Conservation (phyloP, 805 yeast species). For the Suhomyces vadensis region DNA sequence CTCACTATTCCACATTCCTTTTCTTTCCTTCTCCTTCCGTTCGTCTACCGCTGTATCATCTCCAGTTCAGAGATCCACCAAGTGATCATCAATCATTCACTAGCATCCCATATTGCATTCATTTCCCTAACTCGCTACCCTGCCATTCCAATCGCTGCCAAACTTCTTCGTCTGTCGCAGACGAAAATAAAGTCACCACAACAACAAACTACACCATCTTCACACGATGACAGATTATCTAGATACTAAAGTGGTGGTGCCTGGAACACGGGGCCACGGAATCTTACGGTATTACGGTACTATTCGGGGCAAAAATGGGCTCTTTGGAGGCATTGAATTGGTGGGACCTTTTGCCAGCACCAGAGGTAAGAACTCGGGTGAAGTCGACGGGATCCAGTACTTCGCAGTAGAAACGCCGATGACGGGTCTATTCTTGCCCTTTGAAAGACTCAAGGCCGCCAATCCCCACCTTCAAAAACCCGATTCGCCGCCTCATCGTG, state of each 20-base stretch:
- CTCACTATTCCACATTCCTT: too few species aligned
- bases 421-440: constrained; percentile 75
- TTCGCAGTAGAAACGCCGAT: constrained; percentile 63
- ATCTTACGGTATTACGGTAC: constrained; percentile 69
- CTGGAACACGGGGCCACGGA: constrained; percentile 69
- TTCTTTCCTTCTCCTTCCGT: too few species aligned
- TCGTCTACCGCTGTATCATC: too few species aligned
- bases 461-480: constrained; percentile 29
- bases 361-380: constrained; percentile 86
- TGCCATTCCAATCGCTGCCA: too few species aligned
- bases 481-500: background rate
- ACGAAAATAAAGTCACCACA: background rate
- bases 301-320: constrained; percentile 69
- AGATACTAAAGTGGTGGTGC: constrained; percentile 48
- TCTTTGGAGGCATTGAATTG: constrained; percentile 86
- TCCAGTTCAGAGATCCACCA: too few species aligned
- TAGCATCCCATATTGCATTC: too few species aligned
- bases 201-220: background rate
- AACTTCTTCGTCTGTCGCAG: too few species aligned
- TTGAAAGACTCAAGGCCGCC: constrained; percentile 41
- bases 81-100: too few species aligned
- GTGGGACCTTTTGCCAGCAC: constrained; percentile 56
- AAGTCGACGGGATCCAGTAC: constrained; percentile 67
- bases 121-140: background rate
- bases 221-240: constrained; percentile 30